A percentile compares a stretch with the other conserved stretches of the same genome.
phyloP scores from a whole-genome alignment of 768 basidiomycete genomes.

The Boletus rufocinnamomeus region DNA sequence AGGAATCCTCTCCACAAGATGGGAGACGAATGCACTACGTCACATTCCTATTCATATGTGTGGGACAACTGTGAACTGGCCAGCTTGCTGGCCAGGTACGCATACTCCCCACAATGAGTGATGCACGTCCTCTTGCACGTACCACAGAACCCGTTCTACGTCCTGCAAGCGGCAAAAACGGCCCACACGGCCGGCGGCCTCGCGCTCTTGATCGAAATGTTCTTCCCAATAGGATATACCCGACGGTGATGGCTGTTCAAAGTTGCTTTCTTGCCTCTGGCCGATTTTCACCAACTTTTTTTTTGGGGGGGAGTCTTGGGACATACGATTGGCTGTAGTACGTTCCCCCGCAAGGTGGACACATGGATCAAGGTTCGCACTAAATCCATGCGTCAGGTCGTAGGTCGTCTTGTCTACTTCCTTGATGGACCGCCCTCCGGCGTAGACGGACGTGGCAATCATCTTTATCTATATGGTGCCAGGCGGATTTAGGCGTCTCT shows the following conservation, averaged over 20 bases:
- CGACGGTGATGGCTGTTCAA: background rate
- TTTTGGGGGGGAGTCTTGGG: background rate
- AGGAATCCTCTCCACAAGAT: background rate
- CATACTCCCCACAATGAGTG: too few relatives aligned
- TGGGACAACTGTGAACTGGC: background rate
- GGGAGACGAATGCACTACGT: background rate
- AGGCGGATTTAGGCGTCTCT: too few relatives aligned
- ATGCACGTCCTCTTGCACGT: too few relatives aligned
- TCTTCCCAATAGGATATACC: slow-evolving; percentile 39
- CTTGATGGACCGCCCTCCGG: background rate
- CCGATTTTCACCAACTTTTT: too few relatives aligned
- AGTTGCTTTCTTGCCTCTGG: background rate
- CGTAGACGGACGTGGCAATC: background rate
- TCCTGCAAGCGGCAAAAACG: slow-evolving; percentile 82
- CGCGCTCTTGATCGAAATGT: slow-evolving; percentile 76
- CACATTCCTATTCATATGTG: too few relatives aligned
- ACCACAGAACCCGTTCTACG: slow-evolving; percentile 84
- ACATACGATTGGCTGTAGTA: background rate
- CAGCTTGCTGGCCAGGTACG: too few relatives aligned
- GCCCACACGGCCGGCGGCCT: slow-evolving; percentile 79
- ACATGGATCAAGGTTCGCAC: background rate
- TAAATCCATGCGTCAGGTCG: background rate
- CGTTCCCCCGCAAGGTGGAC: too few relatives aligned
- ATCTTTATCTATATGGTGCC: background rate
- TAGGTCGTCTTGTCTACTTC: background rate